These are phyloP conservation scores for Amphibolis antarctica DNA, from an alignment of 106 monocot genomes.

Conservation along the genomic window DNA sequence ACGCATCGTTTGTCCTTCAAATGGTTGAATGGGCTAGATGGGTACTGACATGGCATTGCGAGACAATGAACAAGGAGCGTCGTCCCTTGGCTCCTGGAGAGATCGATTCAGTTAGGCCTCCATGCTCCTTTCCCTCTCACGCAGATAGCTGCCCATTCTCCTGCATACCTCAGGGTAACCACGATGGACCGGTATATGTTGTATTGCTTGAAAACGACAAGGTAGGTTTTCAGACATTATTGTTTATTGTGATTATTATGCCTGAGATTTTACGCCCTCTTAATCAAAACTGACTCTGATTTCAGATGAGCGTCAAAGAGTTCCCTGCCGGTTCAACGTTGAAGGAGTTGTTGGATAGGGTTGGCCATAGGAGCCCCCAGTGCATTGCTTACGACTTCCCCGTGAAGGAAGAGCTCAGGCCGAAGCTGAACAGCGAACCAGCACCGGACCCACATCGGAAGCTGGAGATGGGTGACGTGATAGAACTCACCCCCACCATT, in stretches of 20 bases:
- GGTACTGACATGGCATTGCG: conserved; percentile 83
- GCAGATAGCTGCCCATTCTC: conserved; percentile 70
- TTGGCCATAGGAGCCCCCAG: conserved; percentile 32
- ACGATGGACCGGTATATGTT: conserved; percentile 69
- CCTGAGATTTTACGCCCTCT: background rate
- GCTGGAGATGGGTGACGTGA: conserved; percentile 84
- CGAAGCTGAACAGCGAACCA: conserved; percentile 59
- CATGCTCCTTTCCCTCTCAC: conserved; percentile 75
- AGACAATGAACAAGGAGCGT: conserved; percentile 39
- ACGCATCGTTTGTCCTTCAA: conserved; percentile 62
- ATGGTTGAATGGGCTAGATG: conserved; percentile 98
- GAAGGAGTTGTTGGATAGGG: conserved; percentile 54
- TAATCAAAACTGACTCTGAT: background rate
- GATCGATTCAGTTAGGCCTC: conserved; percentile 24
- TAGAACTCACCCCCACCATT: conserved; percentile 69
- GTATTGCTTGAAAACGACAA: conserved; percentile 86
- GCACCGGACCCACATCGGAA: conserved; percentile 37
- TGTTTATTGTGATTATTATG: background rate
- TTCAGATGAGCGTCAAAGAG: conserved; percentile 91
- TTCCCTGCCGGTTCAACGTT: conserved; percentile 73
- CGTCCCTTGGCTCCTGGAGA: conserved; percentile 7
- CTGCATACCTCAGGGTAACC: conserved; percentile 29
- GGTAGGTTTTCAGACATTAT: conserved; percentile 15
- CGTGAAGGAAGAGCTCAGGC: conserved; percentile 68
- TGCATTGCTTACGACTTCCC: conserved; percentile 40